Evolutionary conservation across 495 filamentous ascomycete genomes (phyloP).

Genomic region (Tuber brumale): DNA sequence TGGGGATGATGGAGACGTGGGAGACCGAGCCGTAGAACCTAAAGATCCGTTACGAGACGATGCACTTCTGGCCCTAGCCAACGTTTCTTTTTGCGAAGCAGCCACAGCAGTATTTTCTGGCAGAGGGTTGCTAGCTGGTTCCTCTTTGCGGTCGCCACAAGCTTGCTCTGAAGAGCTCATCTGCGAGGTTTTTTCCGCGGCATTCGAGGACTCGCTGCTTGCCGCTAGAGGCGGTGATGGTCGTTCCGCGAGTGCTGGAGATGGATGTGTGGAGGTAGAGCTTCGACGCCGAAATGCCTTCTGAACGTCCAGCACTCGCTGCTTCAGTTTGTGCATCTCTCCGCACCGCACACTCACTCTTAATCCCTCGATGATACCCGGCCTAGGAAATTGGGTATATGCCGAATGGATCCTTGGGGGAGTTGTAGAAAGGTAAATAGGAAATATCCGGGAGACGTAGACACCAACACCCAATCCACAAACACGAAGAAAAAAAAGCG

Average conservation of each 20-base stretch:
- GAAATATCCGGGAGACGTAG: neutral
- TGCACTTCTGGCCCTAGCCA: constrained; percentile 14
- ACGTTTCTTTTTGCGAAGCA: neutral
- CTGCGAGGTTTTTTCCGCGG: constrained; percentile 18
- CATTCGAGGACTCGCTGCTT: constrained; percentile 33
- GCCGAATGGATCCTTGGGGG: neutral
- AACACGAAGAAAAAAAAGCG: neutral
- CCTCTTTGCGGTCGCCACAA: neutral
- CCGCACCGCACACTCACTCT: constrained; percentile 16
- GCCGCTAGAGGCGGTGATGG: constrained; percentile 21
- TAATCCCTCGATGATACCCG: constrained; percentile 7
- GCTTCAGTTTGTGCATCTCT: constrained; percentile 39
- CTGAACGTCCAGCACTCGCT: constrained; percentile 38
- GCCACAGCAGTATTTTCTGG: constrained; percentile 1
- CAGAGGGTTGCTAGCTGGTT: neutral
- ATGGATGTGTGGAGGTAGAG: constrained; percentile 26
- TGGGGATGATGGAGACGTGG: constrained; percentile 26
- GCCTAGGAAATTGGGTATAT: neutral
- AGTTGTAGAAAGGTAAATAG: neutral
- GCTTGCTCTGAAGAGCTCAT: neutral
- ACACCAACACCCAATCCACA: constrained; percentile 1
- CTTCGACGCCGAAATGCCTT: constrained; percentile 37
- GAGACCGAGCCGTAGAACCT: constrained; percentile 16
- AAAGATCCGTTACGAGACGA: constrained; percentile 29
- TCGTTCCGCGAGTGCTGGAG: constrained; percentile 11